phyloP scores from a whole-genome alignment of 192 early-diverging fungal genomes.

The Coemansia sp. region DNA sequence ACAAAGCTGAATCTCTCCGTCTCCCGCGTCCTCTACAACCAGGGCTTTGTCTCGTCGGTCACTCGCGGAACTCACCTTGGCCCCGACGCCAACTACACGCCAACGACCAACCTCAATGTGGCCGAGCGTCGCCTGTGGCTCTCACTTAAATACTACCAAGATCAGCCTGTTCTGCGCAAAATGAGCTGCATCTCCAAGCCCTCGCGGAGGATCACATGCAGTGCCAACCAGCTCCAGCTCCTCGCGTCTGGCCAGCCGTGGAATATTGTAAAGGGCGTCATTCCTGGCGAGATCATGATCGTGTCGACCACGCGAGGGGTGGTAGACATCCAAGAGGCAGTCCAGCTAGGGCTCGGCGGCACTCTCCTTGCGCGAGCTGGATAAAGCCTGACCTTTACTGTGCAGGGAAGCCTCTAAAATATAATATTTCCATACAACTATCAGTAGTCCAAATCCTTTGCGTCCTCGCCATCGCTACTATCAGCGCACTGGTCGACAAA shows the following conservation, averaged over 20 bases:
- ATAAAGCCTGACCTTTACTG: constrained; percentile 10
- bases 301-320: constrained; percentile 86
- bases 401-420: neutral
- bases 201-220: constrained; percentile 78
- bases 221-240: constrained; percentile 76
- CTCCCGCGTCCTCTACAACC: constrained; percentile 83
- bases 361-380: constrained; percentile 77
- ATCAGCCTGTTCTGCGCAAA: constrained; percentile 74
- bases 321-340: constrained; percentile 88
- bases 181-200: constrained; percentile 89
- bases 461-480: neutral
- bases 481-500: neutral
- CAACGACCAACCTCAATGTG: constrained; percentile 81
- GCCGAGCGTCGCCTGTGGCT: constrained; percentile 91
- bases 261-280: constrained; percentile 79
- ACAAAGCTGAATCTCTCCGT: constrained; percentile 88
- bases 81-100: constrained; percentile 72
- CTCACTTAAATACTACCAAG: constrained; percentile 90
- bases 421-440: constrained; percentile 7
- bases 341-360: constrained; percentile 85
- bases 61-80: constrained; percentile 76
- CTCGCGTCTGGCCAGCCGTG: constrained; percentile 74
- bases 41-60: constrained; percentile 88
- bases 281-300: constrained; percentile 91
- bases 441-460: neutral